Percentiles rank a stretch among this genome's conserved stretches.
These are phyloP conservation scores for Nigrospora sphaerica DNA, from an alignment of 2,329 filamentous ascomycete genomes.

Conservation along the genomic window DNA sequence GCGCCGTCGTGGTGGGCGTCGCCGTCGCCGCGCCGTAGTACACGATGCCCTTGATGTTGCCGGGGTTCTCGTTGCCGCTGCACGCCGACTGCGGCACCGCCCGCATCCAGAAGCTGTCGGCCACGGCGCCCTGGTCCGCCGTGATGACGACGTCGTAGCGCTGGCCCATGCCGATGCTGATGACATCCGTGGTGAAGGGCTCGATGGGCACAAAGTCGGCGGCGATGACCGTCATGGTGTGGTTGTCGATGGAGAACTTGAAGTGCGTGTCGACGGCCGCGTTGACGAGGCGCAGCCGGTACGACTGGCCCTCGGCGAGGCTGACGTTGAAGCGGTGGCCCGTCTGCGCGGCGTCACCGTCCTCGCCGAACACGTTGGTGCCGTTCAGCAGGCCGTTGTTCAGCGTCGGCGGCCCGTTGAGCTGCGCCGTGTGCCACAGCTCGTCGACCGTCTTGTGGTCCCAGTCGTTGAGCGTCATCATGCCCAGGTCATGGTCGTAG, in stretches of 20 bases:
- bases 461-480: slow-evolving; percentile 54
- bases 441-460: slow-evolving; percentile 36
- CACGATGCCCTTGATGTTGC: slow-evolving; percentile 17
- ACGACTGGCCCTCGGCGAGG: slow-evolving; percentile 33
- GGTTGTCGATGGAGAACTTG: slow-evolving; percentile 42
- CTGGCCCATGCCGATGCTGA: slow-evolving; percentile 38
- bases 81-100: slow-evolving; percentile 31
- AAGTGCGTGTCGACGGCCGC: slow-evolving; percentile 29
- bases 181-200: slow-evolving; percentile 38
- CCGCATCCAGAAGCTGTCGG: slow-evolving; percentile 37
- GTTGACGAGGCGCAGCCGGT: slow-evolving; percentile 40
- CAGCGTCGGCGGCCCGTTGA: slow-evolving; percentile 24
- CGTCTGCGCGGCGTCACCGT: slow-evolving; percentile 3
- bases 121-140: slow-evolving; percentile 8
- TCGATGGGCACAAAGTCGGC: slow-evolving; percentile 46
- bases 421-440: slow-evolving; percentile 20
- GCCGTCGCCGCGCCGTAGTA: slow-evolving; percentile 25
- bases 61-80: slow-evolving; percentile 14
- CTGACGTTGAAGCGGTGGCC: slow-evolving; percentile 27
- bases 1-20: slow-evolving; percentile 9
- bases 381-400: slow-evolving; percentile 34
- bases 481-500: slow-evolving; percentile 58
- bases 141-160: slow-evolving; percentile 10
- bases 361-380: slow-evolving; percentile 24
- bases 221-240: slow-evolving; percentile 46